phyloP scores from a whole-genome alignment of 2,329 filamentous ascomycete species.

The Cladorrhinum sp. region DNA sequence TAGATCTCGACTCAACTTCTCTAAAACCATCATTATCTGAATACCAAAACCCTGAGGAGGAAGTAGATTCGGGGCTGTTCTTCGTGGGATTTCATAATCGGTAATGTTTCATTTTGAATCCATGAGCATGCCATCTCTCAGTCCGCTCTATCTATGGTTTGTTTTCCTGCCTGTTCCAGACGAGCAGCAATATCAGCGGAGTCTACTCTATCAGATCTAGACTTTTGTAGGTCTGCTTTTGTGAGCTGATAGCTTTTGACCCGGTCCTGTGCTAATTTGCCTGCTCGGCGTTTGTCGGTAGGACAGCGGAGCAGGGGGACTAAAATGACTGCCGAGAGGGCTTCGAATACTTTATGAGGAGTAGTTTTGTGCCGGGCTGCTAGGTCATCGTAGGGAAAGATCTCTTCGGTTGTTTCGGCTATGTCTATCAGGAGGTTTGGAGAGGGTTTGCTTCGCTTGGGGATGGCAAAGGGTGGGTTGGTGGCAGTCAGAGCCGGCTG shows the following conservation, averaged over 20 bases:
- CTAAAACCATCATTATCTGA: background rate
- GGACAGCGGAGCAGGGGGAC: slow-evolving; percentile 46
- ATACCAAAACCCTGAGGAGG: background rate
- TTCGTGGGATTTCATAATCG: background rate
- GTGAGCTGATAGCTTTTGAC: background rate
- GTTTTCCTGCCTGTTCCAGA: background rate
- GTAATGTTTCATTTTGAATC: background rate
- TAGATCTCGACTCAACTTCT: background rate
- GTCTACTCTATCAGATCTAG: background rate
- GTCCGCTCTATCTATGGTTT: background rate
- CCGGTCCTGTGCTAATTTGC: background rate
- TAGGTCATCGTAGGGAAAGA: slow-evolving; percentile 45
- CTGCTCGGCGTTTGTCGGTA: slow-evolving; percentile 31
- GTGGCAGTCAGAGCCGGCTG: too few relatives aligned
- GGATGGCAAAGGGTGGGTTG: background rate
- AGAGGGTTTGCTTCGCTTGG: slow-evolving; percentile 35
- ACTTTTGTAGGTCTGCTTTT: background rate
- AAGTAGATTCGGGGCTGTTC: background rate
- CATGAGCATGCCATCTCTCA: background rate
- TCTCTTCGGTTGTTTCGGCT: slow-evolving; percentile 45
- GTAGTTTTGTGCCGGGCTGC: slow-evolving; percentile 43
- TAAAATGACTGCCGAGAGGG: slow-evolving; percentile 48
- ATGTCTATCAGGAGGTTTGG: slow-evolving; percentile 45
- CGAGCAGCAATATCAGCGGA: background rate
- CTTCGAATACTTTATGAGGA: slow-evolving; percentile 44